Conservation (phyloP, 495 filamentous ascomycete species). For the Penicillium silybi region DNA sequence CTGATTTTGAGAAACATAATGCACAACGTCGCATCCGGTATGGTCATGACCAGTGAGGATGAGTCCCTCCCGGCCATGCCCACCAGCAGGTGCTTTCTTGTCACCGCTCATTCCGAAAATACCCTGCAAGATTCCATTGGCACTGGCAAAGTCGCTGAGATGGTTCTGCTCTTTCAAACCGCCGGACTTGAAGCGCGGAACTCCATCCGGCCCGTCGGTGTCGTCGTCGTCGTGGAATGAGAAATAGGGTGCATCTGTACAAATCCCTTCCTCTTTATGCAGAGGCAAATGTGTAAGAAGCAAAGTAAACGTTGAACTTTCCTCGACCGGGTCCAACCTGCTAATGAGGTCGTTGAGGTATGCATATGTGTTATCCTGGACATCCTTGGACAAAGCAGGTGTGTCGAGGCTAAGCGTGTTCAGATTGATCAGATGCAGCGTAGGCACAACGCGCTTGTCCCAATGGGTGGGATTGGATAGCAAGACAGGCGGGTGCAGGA, state of each 20-base stretch:
- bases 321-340: constrained; percentile 62
- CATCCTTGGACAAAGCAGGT: constrained; percentile 58
- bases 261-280: constrained; percentile 77
- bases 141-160: constrained; percentile 61
- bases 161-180: constrained; percentile 91
- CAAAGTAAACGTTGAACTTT: constrained; percentile 65
- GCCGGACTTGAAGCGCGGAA: constrained; percentile 42
- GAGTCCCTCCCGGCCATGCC: constrained; percentile 63
- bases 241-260: constrained; percentile 79
- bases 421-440: constrained; percentile 74
- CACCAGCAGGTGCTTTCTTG: constrained; percentile 43
- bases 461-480: constrained; percentile 17
- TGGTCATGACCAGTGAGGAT: constrained; percentile 94
- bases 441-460: constrained; percentile 30
- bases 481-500: constrained; percentile 45
- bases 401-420: constrained; percentile 91
- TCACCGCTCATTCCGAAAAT: constrained; percentile 73
- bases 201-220: constrained; percentile 23
- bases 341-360: constrained; percentile 71
- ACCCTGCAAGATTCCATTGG: constrained; percentile 64
- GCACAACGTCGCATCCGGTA: constrained; percentile 83
- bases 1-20: constrained; percentile 58
- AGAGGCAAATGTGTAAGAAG: constrained; percentile 90
- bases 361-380: constrained; percentile 68
- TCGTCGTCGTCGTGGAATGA: constrained; percentile 58